Percentiles rank a stretch among this genome's conserved stretches.
phyloP scores from a whole-genome alignment of 345 rosid genomes.

The Ceriops decandra region DNA sequence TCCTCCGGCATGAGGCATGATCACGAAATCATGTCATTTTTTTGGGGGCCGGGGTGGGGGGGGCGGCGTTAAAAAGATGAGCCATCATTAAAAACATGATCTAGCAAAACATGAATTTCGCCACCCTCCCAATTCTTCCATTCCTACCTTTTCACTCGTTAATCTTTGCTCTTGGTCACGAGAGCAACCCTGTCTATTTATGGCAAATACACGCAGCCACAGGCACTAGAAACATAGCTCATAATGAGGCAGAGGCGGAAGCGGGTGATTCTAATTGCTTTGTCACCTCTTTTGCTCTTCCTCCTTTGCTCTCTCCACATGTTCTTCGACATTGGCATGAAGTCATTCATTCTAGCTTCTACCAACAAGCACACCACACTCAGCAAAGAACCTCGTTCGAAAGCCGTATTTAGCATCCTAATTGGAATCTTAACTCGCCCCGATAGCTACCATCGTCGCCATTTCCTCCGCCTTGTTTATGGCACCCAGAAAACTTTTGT shows the following conservation, averaged over 20 bases:
- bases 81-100: not conserved
- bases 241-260: conserved; percentile 7
- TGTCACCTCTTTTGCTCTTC: conserved; percentile 9
- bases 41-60: no score
- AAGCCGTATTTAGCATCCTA: conserved; percentile 29
- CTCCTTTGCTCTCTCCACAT: conserved; percentile 21
- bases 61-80: no score
- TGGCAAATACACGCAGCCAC: no score
- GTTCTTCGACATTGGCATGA: conserved; percentile 14
- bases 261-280: conserved; percentile 11
- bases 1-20: not conserved
- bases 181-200: no score
- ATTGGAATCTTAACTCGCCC: conserved; percentile 37
- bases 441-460: conserved; percentile 27
- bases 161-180: no score
- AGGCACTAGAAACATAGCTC: no score
- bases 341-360: conserved; percentile 7
- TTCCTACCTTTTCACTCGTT: no score
- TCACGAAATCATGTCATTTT: not conserved
- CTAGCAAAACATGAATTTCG: not conserved
- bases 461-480: conserved; percentile 39
- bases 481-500: conserved; percentile 27
- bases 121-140: no score
- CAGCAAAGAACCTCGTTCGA: not conserved
- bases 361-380: not conserved